These are phyloP conservation scores for Heliamphora pulchella DNA, from an alignment of 179 eudicot species.

Conservation along the genomic window DNA sequence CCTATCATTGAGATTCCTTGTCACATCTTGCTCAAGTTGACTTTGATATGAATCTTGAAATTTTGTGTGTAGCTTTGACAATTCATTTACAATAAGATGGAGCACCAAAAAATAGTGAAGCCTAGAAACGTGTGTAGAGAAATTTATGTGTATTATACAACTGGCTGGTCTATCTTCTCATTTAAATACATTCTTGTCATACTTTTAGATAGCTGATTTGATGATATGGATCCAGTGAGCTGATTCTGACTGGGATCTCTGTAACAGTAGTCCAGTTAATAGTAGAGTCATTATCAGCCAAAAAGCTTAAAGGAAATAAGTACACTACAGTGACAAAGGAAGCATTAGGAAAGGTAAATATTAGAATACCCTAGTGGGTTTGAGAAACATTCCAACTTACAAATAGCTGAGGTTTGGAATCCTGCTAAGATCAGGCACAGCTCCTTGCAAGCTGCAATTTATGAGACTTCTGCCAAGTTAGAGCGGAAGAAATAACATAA, in stretches of 20 bases:
- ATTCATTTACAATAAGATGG: not conserved
- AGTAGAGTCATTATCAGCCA: constrained; percentile 1
- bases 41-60: not conserved
- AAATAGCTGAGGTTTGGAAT: constrained; percentile 47
- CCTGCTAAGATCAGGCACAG: constrained; percentile 56
- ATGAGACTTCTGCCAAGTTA: constrained; percentile 36
- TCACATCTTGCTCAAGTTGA: constrained; percentile 1
- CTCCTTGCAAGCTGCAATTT: constrained; percentile 40
- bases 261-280: constrained; percentile 16
- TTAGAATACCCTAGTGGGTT: constrained; percentile 2
- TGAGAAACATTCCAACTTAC: constrained; percentile 35
- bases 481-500: no score
- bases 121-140: not conserved
- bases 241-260: constrained; percentile 75
- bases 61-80: not conserved
- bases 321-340: not conserved
- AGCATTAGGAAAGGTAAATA: not conserved
- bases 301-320: constrained; percentile 8
- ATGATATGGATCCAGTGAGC: constrained; percentile 58
- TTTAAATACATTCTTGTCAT: constrained; percentile 69
- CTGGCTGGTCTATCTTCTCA: constrained; percentile 1
- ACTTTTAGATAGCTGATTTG: constrained; percentile 46
- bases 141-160: not conserved
- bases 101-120: not conserved
- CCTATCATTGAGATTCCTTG: not conserved